These are phyloP conservation scores for Metarhizium brunneum DNA, from an alignment of 2,329 filamentous ascomycete species.

Conservation along the genomic window DNA sequence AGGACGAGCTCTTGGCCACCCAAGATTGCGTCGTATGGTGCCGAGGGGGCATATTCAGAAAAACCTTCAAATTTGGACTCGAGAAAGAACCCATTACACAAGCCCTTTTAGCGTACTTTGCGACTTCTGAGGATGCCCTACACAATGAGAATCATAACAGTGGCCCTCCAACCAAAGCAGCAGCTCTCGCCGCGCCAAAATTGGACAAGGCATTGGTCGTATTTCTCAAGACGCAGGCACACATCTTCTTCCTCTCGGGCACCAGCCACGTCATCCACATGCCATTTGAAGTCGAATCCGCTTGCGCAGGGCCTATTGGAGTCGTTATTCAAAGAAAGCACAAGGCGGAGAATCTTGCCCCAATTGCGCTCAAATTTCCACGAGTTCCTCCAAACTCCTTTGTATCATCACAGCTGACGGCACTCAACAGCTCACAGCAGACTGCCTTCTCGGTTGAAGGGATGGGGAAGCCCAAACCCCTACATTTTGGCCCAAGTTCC, in stretches of 20 bases:
- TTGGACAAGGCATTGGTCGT: slow-evolving; percentile 71
- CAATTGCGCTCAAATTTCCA: slow-evolving; percentile 46
- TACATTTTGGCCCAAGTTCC: slow-evolving; percentile 41
- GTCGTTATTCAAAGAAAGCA: slow-evolving; percentile 79
- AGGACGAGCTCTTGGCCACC: slow-evolving; percentile 77
- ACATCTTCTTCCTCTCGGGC: slow-evolving; percentile 84
- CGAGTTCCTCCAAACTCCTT: slow-evolving; percentile 76
- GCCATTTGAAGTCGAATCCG: slow-evolving; percentile 87
- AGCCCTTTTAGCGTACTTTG: slow-evolving; percentile 77
- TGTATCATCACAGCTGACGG: slow-evolving; percentile 56
- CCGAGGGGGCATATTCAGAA: slow-evolving; percentile 72
- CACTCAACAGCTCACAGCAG: slow-evolving; percentile 40
- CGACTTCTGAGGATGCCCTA: slow-evolving; percentile 36
- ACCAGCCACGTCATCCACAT: slow-evolving; percentile 85
- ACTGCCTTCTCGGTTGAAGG: slow-evolving; percentile 48
- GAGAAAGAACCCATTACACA: slow-evolving; percentile 84
- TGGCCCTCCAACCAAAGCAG: slow-evolving; percentile 2
- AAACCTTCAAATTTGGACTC: slow-evolving; percentile 75
- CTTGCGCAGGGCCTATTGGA: slow-evolving; percentile 72
- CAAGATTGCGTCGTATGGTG: slow-evolving; percentile 79
- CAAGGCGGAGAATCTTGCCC: slow-evolving; percentile 37
- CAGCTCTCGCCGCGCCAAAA: slow-evolving; percentile 9
- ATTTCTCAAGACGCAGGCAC: slow-evolving; percentile 84
- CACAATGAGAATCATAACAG: not conserved
- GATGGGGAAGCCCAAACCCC: slow-evolving; percentile 44